These are phyloP conservation scores for Coemansia sp. DNA, from an alignment of 192 early-diverging fungal species.

Conservation along the genomic window DNA sequence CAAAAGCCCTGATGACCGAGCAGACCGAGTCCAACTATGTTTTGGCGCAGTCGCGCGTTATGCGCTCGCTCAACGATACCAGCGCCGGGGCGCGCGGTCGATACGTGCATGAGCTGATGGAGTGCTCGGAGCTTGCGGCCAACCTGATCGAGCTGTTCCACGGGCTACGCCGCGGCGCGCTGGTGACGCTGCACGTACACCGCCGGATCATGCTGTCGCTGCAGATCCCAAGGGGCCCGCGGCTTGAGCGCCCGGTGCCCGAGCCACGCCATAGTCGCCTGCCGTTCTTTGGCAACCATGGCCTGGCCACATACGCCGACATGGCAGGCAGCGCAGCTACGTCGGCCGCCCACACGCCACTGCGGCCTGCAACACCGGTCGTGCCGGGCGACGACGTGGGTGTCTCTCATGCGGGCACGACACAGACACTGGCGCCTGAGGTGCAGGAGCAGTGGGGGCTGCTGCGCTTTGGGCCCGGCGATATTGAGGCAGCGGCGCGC, in stretches of 20 bases:
- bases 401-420: not conserved
- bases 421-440: slow-evolving; percentile 20
- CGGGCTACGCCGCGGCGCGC: slow-evolving; percentile 34
- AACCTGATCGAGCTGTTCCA: slow-evolving; percentile 42
- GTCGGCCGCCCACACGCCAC: slow-evolving; percentile 33
- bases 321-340: slow-evolving; percentile 12
- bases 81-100: slow-evolving; percentile 14
- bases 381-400: slow-evolving; percentile 11
- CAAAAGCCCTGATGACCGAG: slow-evolving; percentile 48
- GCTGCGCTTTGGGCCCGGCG: slow-evolving; percentile 13
- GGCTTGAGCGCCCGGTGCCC: slow-evolving; percentile 34
- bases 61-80: slow-evolving; percentile 45
- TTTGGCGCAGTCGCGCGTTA: slow-evolving; percentile 38
- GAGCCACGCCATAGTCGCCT: slow-evolving; percentile 5
- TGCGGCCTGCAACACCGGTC: no score
- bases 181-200: slow-evolving; percentile 42
- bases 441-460: slow-evolving; percentile 38
- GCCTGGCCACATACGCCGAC: not conserved
- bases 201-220: slow-evolving; percentile 48
- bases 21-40: slow-evolving; percentile 49
- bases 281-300: slow-evolving; percentile 7
- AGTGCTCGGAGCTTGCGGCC: slow-evolving; percentile 20
- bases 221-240: slow-evolving; percentile 44
- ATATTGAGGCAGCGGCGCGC: no score
- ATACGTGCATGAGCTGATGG: slow-evolving; percentile 29